Conservation (phyloP, 192 early-diverging fungal species). For the Allomyces arbusculus region DNA sequence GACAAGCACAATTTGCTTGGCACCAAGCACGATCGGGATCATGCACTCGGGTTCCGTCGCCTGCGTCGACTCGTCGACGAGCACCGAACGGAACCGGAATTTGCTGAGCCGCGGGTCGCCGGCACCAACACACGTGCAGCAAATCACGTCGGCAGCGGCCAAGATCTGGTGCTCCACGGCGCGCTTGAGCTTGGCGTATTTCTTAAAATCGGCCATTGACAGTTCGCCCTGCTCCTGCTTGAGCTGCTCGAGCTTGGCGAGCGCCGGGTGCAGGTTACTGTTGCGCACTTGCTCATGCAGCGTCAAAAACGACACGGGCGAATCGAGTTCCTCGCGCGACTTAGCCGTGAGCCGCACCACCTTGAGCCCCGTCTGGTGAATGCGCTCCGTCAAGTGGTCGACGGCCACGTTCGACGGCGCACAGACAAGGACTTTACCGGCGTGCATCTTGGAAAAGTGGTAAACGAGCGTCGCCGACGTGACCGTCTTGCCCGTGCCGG, state of each 20-base stretch:
- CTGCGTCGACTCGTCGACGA: slow-evolving; percentile 97
- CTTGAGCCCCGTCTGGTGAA: slow-evolving; percentile 81
- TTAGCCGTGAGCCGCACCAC: slow-evolving; percentile 89
- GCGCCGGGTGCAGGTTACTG: slow-evolving; percentile 80
- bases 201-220: slow-evolving; percentile 63
- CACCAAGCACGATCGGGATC: slow-evolving; percentile 92
- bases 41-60: slow-evolving; percentile 90
- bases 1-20: slow-evolving; percentile 87
- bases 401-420: slow-evolving; percentile 99
- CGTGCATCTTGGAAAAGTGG: slow-evolving; percentile 75
- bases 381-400: slow-evolving; percentile 93
- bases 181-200: slow-evolving; percentile 61
- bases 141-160: slow-evolving; percentile 83
- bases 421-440: slow-evolving; percentile 84
- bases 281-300: slow-evolving; percentile 93
- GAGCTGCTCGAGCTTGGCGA: slow-evolving; percentile 76
- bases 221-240: slow-evolving; percentile 82
- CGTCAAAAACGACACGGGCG: slow-evolving; percentile 79
- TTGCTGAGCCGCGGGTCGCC: slow-evolving; percentile 80
- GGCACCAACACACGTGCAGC: slow-evolving; percentile 91
- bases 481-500: slow-evolving; percentile 96
- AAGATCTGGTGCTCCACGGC: slow-evolving; percentile 84
- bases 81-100: slow-evolving; percentile 76
- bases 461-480: slow-evolving; percentile 95
- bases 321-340: slow-evolving; percentile 80